Evolutionary conservation across 2,329 filamentous ascomycete genomes (phyloP), one percentile per base, ranked within the genome.

Genomic region (Rutstroemia sp.): DNA sequence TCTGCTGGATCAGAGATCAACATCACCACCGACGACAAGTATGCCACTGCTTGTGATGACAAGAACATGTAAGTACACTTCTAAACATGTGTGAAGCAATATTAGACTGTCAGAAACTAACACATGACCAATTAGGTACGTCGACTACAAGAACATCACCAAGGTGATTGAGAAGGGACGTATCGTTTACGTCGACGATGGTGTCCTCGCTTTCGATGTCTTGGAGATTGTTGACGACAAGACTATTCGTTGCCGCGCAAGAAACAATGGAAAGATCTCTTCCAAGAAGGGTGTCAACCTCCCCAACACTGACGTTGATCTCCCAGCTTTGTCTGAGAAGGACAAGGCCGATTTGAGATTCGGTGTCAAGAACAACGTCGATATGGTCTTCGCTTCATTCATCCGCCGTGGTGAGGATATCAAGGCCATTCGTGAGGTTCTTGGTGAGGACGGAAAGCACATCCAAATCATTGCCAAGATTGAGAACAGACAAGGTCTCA

Each of bases 391-490:
- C 72, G 94, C 94, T 61, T 96, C 92, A 0, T 99, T 99, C 74
- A 99, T 99, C 75, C 92, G 94, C 67, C 88, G 88, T 60, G 92
- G 88, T 58, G 87, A 91, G 71, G 94, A 99, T 73, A 96, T 99
- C 78, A 83, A 80, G 66, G 84, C 92, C 69, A 99, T 99, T 73
- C 92, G 94, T 65, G 82, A 87, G 64, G 87, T 97, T 61, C 85
- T 99, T 52, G 94, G 94, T 61, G 82, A 90, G 70, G 88, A 95
- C 46, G 94, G 94, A 75, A 90, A 88, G 77, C 86, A 95, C 74
- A 96, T 99, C 70, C 92, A 99, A 80, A 96, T 99, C 78, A 97
- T 99, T 73, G 88, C 94, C 82, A 99, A 99, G 87, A 96, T 99
- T 67, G 94, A 99, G 84, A 99, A 99, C 81, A 89, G 96, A 75